Percentiles rank a stretch among this genome's conserved stretches.
Evolutionary conservation across 2,329 filamentous ascomycete genomes (phyloP).

Genomic region (Nigrospora oryzae): DNA sequence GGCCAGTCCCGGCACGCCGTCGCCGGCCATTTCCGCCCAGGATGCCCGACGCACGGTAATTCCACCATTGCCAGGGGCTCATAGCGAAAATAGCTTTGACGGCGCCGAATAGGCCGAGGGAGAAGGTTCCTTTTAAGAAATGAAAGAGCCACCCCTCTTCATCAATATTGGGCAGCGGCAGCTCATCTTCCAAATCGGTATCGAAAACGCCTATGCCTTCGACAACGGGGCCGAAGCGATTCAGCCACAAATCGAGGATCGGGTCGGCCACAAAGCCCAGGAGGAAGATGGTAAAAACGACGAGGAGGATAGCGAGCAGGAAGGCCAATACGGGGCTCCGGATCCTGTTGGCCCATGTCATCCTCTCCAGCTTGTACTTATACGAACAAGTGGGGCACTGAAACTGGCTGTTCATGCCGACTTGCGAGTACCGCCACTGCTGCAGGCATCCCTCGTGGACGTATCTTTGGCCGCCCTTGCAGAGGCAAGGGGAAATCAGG

Average conservation of each 20-base stretch:
- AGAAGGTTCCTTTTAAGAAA: conserved; percentile 84
- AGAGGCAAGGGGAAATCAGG: conserved; percentile 82
- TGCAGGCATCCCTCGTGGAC: conserved; percentile 88
- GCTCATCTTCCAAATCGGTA: conserved; percentile 28
- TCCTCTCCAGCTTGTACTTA: conserved; percentile 67
- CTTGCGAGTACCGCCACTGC: conserved; percentile 66
- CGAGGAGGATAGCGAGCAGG: conserved; percentile 61
- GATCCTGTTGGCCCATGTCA: conserved; percentile 66
- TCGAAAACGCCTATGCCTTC: conserved; percentile 25
- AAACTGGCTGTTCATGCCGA: conserved; percentile 63
- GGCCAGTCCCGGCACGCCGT: conserved; percentile 55
- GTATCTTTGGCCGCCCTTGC: conserved; percentile 87
- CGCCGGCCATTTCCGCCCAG: conserved; percentile 41
- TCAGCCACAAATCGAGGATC: conserved; percentile 80
- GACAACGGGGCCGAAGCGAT: conserved; percentile 58
- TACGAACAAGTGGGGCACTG: conserved; percentile 79
- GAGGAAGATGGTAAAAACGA: conserved; percentile 65
- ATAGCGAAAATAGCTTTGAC: conserved; percentile 70
- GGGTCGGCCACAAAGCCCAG: conserved; percentile 91
- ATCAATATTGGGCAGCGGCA: not conserved
- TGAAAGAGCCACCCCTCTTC: conserved; percentile 65
- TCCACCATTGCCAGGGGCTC: conserved; percentile 70
- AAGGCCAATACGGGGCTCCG: conserved; percentile 61
- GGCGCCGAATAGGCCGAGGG: conserved; percentile 78
- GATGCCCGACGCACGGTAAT: conserved; percentile 55